Evolutionary conservation across 257 asterid species (phyloP), one percentile per base, ranked within the genome.

Genomic region (Penstemon eatonii): DNA sequence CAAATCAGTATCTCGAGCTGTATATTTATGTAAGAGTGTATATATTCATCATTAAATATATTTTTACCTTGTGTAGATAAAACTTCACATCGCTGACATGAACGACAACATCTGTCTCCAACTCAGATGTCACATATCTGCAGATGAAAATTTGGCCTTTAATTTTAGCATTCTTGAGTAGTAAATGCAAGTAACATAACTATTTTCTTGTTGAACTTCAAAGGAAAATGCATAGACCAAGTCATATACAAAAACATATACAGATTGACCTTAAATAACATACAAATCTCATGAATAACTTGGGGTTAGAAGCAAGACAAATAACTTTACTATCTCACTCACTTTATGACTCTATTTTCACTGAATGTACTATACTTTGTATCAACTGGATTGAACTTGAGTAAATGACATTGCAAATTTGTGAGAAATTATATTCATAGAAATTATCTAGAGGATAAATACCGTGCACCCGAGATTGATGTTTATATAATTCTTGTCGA

Each of bases 71-170:
- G 64, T 88, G 95, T 13, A 88, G 79, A 68, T 82, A 65, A 75
- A 83, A 88, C 81, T 80, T 84, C 33, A 72, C 80, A 33, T 85
- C 90, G 47, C 81, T 87, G 1, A 83, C 83, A 69, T 64, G 80
- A 46, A 88, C 69, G 18, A 81, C 68, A 54, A 85, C 55, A 63
- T 88, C 95, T 3, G 92, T 67, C 42, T 87, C 86, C 84, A 88
- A 72, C 64, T 88, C 95, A 39, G 86, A 65, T 64, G 88, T 84
- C 71, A 79, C 89, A 68, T 80, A 85, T 71, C 95, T 88, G 90
- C 78, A 76, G 41, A 57, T 6, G 8, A 66, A 58, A 52, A 51
- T 52, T 12, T 8, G 40, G 50, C 3, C 1, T 6, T 10, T 12
- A 36, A 36, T 56, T 13, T 8, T 12, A 18, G 46, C 36, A 64